Evolutionary conservation across 805 yeast species (phyloP), one percentile per base, ranked within the genome.

Genomic region (Blastobotrys chiropterorum): DNA sequence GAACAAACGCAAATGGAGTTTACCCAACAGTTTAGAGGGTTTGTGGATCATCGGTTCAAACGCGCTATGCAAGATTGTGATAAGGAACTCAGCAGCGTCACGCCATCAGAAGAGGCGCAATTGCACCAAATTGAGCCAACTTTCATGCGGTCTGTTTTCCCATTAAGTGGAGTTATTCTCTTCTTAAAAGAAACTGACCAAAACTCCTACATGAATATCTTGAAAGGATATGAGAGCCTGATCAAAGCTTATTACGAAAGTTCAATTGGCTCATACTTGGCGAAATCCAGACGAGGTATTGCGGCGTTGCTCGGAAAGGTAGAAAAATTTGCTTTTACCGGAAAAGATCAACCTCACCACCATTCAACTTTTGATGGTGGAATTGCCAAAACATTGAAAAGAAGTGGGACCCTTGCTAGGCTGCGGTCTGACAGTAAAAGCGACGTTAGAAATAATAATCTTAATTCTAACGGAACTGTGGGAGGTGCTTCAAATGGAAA

Each of bases 151-250:
- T 59, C 46, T 16, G 39, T 67, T 5, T 65, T 56, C 48, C 71
- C 75, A 0, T 74, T 74, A 46, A 67, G 79, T 13, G 81, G 83
- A 0, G 60, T 81, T 21, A 66, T 78, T 1, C 67, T 81, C 1
- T 84, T 84, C 60, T 74, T 84, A 19, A 85, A 82, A 56, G 80
- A 79, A 47, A 70, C 80, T 2, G 79, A 85, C 1, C 66, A 68
- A 0, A 66, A 66, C 2, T 75, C 77, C 3, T 86, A 76, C 63
- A 53, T 64, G 39, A 67, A 67, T 0, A 63, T 83, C 15, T 54
- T 79, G 22, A 66, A 62, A 3, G 53, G 56, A n/a, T 80, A 80
- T 70, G 73, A 72, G 55, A 53, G 59, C 6, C 56, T 56, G 2
- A 67, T 72, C 15, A 63, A 64, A 22, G 56, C 58, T 5, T 62